Conservation (phyloP, 495 filamentous ascomycete species). For the Cenococcum geophilum region DNA sequence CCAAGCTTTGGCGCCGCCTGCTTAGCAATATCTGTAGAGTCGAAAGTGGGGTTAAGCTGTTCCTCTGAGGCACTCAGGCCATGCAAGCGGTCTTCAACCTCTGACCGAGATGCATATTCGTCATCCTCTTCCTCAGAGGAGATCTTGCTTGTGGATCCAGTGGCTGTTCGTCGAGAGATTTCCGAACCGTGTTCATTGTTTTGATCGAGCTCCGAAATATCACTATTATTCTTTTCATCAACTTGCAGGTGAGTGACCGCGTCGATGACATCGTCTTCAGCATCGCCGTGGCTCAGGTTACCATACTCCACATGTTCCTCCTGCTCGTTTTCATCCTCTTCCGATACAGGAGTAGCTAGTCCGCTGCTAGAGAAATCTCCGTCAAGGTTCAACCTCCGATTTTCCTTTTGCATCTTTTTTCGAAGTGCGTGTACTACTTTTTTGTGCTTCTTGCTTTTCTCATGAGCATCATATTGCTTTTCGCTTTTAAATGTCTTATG, state of each 20-base stretch:
- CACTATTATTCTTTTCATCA: constrained; percentile 26
- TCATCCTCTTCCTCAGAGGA: constrained; percentile 20
- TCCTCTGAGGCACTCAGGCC: neutral
- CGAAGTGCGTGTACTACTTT: constrained; percentile 76
- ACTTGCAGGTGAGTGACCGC: neutral
- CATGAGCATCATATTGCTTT: constrained; percentile 86
- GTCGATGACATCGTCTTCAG: constrained; percentile 5
- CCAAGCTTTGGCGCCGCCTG: constrained; percentile 51
- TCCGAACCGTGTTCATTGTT: neutral
- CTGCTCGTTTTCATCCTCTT: constrained; percentile 40
- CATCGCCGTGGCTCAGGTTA: neutral
- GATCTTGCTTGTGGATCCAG: neutral
- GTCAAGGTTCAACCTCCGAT: constrained; percentile 54
- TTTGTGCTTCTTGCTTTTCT: constrained; percentile 90
- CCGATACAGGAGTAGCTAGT: constrained; percentile 34
- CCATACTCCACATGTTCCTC: neutral
- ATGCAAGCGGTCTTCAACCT: constrained; percentile 32
- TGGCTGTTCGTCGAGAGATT: neutral
- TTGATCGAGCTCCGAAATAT: neutral
- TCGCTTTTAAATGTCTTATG: constrained; percentile 90
- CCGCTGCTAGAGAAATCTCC: constrained; percentile 32
- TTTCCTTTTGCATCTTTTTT: constrained; percentile 76
- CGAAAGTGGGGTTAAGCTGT: constrained; percentile 1
- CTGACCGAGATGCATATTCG: constrained; percentile 34
- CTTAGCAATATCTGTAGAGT: constrained; percentile 25